phyloP scores from a whole-genome alignment of 805 yeast genomes.

The Candida incommunis region DNA sequence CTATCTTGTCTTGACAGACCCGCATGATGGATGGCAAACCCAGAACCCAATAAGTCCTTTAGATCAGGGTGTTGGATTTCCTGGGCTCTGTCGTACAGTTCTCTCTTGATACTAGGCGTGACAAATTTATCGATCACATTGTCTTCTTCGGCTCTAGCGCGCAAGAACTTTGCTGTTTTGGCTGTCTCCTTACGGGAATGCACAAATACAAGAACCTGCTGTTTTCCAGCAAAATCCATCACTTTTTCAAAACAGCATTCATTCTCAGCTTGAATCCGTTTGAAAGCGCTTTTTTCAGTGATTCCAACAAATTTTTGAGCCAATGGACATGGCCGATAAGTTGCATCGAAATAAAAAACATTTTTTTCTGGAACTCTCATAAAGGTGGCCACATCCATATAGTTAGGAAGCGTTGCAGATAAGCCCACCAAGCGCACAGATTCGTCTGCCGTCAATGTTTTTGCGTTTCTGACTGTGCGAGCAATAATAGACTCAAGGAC shows the following conservation, averaged over 20 bases:
- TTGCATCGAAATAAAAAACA: slow-evolving; percentile 72
- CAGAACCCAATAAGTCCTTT: slow-evolving; percentile 46
- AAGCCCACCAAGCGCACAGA: slow-evolving; percentile 65
- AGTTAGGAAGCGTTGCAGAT: slow-evolving; percentile 89
- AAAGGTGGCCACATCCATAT: slow-evolving; percentile 71
- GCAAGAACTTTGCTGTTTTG: slow-evolving; percentile 65
- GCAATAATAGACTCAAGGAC: slow-evolving; percentile 81
- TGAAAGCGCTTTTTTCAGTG: slow-evolving; percentile 68
- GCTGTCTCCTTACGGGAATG: slow-evolving; percentile 89
- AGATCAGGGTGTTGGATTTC: slow-evolving; percentile 38
- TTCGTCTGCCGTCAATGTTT: slow-evolving; percentile 25
- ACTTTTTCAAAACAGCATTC: slow-evolving; percentile 81
- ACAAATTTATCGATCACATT: slow-evolving; percentile 33
- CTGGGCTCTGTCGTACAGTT: slow-evolving; percentile 45
- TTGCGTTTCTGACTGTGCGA: slow-evolving; percentile 41
- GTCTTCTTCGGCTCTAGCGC: slow-evolving; percentile 44
- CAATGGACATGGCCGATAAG: slow-evolving; percentile 84
- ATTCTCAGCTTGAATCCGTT: slow-evolving; percentile 69
- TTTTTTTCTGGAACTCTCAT: slow-evolving; percentile 41
- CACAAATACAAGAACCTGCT: slow-evolving; percentile 80
- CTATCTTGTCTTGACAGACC: slow-evolving; percentile 67
- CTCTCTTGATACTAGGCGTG: slow-evolving; percentile 20
- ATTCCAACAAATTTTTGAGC: slow-evolving; percentile 82
- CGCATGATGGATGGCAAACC: slow-evolving; percentile 88
- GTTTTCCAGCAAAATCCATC: slow-evolving; percentile 44